A percentile compares a stretch with the other conserved stretches of the same genome.
phyloP scores from a whole-genome alignment of 345 rosid species.

The Hypericum androsaemum region DNA sequence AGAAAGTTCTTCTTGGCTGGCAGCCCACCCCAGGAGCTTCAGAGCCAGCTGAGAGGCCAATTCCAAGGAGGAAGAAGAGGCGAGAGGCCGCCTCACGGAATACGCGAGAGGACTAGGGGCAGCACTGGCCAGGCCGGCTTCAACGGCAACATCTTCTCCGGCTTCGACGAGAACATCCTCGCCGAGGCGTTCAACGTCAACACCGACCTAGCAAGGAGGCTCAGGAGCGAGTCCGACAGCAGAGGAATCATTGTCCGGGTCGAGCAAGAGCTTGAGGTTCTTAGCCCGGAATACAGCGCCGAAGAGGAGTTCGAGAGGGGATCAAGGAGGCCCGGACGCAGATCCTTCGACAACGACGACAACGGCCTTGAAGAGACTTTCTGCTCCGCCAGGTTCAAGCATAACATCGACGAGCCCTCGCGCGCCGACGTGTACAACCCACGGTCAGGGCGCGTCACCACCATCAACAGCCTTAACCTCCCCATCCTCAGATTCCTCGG shows the following conservation, averaged over 20 bases:
- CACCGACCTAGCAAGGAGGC: slow-evolving; percentile 29
- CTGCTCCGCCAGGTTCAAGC: slow-evolving; percentile 37
- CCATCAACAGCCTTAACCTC: slow-evolving; percentile 40
- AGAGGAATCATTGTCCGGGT: slow-evolving; percentile 50
- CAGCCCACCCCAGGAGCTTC: slow-evolving; percentile 26
- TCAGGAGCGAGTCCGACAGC: slow-evolving; percentile 30
- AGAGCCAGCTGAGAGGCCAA: slow-evolving; percentile 4
- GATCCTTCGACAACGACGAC: neutral
- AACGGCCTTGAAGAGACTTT: slow-evolving; percentile 57
- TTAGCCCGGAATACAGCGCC: slow-evolving; percentile 12
- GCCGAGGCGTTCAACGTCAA: slow-evolving; percentile 39
- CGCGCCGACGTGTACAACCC: slow-evolving; percentile 49
- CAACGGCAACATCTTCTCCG: slow-evolving; percentile 32
- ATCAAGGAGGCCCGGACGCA: neutral
- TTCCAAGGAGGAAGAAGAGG: neutral
- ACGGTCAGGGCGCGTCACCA: slow-evolving; percentile 49
- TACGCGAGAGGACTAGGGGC: neutral
- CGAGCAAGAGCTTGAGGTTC: slow-evolving; percentile 26
- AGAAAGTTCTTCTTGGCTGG: slow-evolving; percentile 44
- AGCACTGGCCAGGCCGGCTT: slow-evolving; percentile 8
- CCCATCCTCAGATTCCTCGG: slow-evolving; percentile 41
- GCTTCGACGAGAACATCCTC: slow-evolving; percentile 28
- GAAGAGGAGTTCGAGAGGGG: neutral
- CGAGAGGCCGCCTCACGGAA: neutral
- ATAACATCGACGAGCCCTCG: slow-evolving; percentile 38